Base-by-base conservation (phyloP, 345 rosid species). In the Pugionium cornutum region DNA sequence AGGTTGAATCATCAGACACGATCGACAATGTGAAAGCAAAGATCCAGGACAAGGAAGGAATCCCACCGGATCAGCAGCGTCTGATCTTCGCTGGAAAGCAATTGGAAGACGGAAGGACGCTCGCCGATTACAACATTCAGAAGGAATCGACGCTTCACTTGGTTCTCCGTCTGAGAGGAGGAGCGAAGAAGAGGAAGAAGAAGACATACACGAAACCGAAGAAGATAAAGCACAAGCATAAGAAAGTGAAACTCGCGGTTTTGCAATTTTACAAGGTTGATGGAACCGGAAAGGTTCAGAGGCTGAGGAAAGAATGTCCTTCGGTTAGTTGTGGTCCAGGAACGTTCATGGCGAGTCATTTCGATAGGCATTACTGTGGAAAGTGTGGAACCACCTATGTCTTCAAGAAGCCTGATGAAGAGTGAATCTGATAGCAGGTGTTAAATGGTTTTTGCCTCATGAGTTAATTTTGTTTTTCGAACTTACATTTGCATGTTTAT, bases 181-280 rank as follows among this genome's bases (percentile, higher is more conserved):
- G 89, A 7, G 89, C 89, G 11, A 84, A 84, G 80, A 84, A 84
- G 83, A 64, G 89, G 1, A 84, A 83, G 88, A 83, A 83, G 88
- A 83, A 83, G 83, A 83, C 85, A 28, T 83, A 83, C 82, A 83
- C 88, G 53, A 83, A 83, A 65, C 88, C 88, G 0, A 83, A 83
- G 82, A 83, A 83, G 82, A 75, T 83, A 61, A 83, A 83, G 76
- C 88, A 81, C 52, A 81, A 75, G 82, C 72, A 83, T 50, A 83
- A 79, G 83, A 83, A 83, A 80, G 88, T 83, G 62, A 83, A 83
- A 78, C 85, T 83, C 4, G 77, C 18, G 18, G 18, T 18, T 18
- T 18, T 18, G 18, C 18, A 18, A 18, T 18, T 18, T 18, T 18
- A 18, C 88, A 79, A 81, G 70, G 83, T 83, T 0, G 88, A 83